Evolutionary conservation across 1,139 yeast genomes (phyloP).

Genomic region (Kodamaea arcana): DNA sequence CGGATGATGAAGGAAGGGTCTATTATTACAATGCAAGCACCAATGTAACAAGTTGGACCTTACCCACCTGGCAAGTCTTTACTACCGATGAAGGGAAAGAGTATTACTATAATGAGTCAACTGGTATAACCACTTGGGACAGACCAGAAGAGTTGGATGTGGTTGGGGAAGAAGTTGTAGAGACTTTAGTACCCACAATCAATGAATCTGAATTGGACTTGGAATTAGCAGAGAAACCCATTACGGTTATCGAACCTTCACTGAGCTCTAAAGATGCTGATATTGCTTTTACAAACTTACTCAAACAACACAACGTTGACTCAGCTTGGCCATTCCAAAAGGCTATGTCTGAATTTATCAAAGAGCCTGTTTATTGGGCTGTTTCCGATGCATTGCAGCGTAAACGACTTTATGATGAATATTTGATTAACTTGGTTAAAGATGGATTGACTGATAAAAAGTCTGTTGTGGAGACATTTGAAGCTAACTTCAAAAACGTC

Average conservation of each 20-base stretch:
- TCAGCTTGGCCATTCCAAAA: constrained; percentile 73
- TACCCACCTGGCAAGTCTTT: constrained; percentile 69
- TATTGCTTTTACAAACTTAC: constrained; percentile 46
- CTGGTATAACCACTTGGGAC: constrained; percentile 79
- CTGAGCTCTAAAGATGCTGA: constrained; percentile 34
- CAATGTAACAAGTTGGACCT: constrained; percentile 76
- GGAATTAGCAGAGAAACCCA: constrained; percentile 11
- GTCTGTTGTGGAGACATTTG: constrained; percentile 51
- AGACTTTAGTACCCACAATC: constrained; percentile 3
- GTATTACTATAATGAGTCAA: constrained; percentile 66
- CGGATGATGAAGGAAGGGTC: constrained; percentile 60
- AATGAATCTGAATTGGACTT: constrained; percentile 11
- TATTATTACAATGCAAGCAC: constrained; percentile 71
- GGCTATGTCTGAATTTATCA: constrained; percentile 58
- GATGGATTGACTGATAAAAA: constrained; percentile 52
- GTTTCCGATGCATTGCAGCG: constrained; percentile 59
- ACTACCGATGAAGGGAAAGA: constrained; percentile 64
- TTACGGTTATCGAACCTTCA: constrained; percentile 14
- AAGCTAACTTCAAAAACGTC: constrained; percentile 48
- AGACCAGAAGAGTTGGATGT: constrained; percentile 47
- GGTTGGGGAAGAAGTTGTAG: constrained; percentile 1
- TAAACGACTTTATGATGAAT: constrained; percentile 62
- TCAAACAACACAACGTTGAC: constrained; percentile 55
- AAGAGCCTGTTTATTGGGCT: constrained; percentile 67
- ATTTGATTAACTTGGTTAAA: constrained; percentile 50